These are phyloP conservation scores for Penicillium sp. DNA, from an alignment of 2,329 filamentous ascomycete species.

Conservation along the genomic window DNA sequence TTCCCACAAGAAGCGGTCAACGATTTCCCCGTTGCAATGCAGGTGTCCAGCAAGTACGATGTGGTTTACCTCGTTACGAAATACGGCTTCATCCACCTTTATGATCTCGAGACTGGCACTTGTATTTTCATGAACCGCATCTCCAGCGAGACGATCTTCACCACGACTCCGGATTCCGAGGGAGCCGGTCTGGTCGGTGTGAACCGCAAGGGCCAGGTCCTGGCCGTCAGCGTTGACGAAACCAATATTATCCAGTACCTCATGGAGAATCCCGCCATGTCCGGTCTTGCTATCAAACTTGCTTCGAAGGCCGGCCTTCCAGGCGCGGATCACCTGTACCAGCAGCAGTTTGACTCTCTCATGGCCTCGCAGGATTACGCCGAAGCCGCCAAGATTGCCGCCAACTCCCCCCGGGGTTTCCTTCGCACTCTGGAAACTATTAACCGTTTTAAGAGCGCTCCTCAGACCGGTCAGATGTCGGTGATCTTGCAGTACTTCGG, in stretches of 20 bases:
- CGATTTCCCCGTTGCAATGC: constrained; percentile 97
- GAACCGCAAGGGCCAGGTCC: constrained; percentile 95
- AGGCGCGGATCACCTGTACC: constrained; percentile 90
- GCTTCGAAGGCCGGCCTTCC: constrained; percentile 91
- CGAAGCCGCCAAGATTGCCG: constrained; percentile 92
- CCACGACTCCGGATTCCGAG: constrained; percentile 78
- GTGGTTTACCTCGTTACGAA: constrained; percentile 97
- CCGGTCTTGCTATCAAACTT: constrained; percentile 90
- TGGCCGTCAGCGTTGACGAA: constrained; percentile 92
- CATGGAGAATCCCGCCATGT: constrained; percentile 93
- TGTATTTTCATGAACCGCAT: constrained; percentile 99
- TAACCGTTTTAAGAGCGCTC: constrained; percentile 88
- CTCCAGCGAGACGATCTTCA: constrained; percentile 98
- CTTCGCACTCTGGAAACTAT: constrained; percentile 92
- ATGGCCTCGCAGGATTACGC: constrained; percentile 76
- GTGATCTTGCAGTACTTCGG: constrained; percentile 97
- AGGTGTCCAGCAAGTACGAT: constrained; percentile 94
- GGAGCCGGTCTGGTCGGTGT: constrained; percentile 89
- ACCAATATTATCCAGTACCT: constrained; percentile 89
- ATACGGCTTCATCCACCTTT: constrained; percentile 98
- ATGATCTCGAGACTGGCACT: constrained; percentile 91
- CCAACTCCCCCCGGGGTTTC: constrained; percentile 94
- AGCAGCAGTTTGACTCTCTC: constrained; percentile 87
- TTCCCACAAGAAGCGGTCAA: constrained; percentile 94
- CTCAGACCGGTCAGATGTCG: constrained; percentile 72